Evolutionary conservation across 2,329 filamentous ascomycete species (phyloP), one percentile per base, ranked within the genome.

Genomic region (Penicillium sp.): DNA sequence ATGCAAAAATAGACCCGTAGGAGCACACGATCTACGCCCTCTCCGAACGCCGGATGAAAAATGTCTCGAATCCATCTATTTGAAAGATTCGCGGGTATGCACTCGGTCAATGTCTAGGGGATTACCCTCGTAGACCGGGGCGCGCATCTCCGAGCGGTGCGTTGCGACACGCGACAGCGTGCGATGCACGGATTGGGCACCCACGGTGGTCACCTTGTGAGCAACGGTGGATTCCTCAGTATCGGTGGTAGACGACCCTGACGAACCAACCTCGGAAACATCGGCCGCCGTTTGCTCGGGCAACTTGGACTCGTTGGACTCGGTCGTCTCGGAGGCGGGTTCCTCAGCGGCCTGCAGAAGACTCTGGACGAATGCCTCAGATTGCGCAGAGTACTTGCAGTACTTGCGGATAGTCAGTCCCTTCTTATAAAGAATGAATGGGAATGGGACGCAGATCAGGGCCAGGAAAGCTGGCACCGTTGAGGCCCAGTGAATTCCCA

Each of bases 401-500:
- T 71, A 66, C 43, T 68, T 66, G n/a, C 75, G 68, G 47, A 77
- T 72, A 3, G 52, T 46, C 8, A 66, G 52, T 17, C 74, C 75
- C 53, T 75, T 74, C 54, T 71, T 73, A 63, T 76, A 76, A 48
- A 77, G 72, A 21, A 77, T 54, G 62, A 76, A 75, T 3, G 74
- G 74, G 50, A 77, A 75, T 0, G 75, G 75, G 7, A 76, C 65
- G 30, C 74, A 76, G 3, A 69, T 69, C 12, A 78, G 56, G 1
- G 76, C 76, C 29, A 80, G 52, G 59, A 80, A 79, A 0, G 70
- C 78, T 0, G 75, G 76, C 17, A 80, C 62, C 20, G 68, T 72
- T 7, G 72, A 73, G 6, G 76, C 78, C 78, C 77, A 80, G 52
- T 78, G 74, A 15, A 78, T 75, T 5, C 77, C 76, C 20, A 80